phyloP scores from a whole-genome alignment of 257 asterid genomes.

The Penstemon davidsonii region DNA sequence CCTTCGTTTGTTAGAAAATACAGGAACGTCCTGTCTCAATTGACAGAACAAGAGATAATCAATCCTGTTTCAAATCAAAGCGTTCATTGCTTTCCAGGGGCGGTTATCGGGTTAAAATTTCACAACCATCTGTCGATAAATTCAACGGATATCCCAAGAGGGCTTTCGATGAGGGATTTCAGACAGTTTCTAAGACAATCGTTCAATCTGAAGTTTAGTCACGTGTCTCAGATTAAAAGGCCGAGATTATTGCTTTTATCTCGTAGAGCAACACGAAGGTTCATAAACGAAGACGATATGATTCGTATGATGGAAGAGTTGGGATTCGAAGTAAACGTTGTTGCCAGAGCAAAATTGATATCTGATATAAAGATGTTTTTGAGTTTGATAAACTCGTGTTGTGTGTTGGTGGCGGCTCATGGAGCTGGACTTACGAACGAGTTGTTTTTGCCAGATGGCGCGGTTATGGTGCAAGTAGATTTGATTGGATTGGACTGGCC shows the following conservation, averaged over 20 bases:
- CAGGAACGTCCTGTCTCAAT: constrained; percentile 36
- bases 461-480: constrained; percentile 71
- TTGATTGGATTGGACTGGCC: constrained; percentile 91
- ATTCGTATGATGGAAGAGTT: constrained; percentile 52
- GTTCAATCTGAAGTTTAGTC: constrained; percentile 30
- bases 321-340: constrained; percentile 61
- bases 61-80: constrained; percentile 49
- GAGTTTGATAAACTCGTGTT: constrained; percentile 61
- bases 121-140: too few relatives aligned
- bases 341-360: constrained; percentile 47
- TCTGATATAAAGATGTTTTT: constrained; percentile 60
- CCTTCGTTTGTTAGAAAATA: constrained; percentile 56
- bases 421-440: constrained; percentile 96
- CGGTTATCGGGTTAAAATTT: too few relatives aligned
- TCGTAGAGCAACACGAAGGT: constrained; percentile 60
- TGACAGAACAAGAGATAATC: constrained; percentile 47
- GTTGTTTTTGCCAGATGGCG: constrained; percentile 67
- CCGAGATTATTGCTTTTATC: constrained; percentile 64
- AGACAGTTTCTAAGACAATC: too few relatives aligned
- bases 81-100: constrained; percentile 76
- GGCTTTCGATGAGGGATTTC: too few relatives aligned
- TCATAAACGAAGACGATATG: constrained; percentile 55
- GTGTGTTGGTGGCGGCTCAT: constrained; percentile 78
- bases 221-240: constrained; percentile 39
- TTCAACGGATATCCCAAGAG: too few relatives aligned